These are phyloP conservation scores for Rachicladosporium sp. DNA, from an alignment of 2,329 filamentous ascomycete species.

Conservation along the genomic window DNA sequence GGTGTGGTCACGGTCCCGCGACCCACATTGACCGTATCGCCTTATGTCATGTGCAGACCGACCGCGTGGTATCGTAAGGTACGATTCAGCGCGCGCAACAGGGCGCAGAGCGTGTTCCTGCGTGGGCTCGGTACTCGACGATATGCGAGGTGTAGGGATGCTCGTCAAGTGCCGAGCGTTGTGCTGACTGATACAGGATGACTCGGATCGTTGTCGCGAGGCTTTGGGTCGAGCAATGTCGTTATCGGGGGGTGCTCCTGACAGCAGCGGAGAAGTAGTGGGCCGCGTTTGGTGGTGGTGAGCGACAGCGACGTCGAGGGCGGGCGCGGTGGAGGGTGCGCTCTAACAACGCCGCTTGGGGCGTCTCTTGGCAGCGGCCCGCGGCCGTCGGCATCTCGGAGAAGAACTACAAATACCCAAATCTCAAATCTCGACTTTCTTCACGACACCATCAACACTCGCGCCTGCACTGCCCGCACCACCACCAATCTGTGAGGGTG, in stretches of 20 bases:
- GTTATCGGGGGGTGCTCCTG: not conserved
- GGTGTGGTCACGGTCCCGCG: no score
- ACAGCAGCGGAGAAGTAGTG: not conserved
- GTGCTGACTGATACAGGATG: not conserved
- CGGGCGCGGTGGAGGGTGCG: no score
- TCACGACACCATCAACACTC: not conserved
- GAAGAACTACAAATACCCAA: no score
- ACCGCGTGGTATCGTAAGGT: no score
- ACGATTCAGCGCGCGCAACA: conserved; percentile 1
- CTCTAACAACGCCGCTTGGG: no score
- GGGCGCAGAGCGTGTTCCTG: conserved; percentile 22
- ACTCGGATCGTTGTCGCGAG: no score
- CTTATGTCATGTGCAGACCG: not conserved
- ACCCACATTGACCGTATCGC: no score
- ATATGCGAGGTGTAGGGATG: not conserved
- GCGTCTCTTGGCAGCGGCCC: no score
- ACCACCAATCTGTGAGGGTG: not conserved
- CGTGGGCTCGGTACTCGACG: conserved; percentile 18
- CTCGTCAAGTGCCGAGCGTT: not conserved
- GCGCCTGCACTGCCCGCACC: not conserved
- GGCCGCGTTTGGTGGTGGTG: not conserved
- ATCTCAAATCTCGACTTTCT: no score
- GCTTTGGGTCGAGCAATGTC: no score
- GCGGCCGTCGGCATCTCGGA: no score
- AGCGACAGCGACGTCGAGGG: no score